Evolutionary conservation across 345 rosid genomes (phyloP).

Genomic region (Citrus inodora): DNA sequence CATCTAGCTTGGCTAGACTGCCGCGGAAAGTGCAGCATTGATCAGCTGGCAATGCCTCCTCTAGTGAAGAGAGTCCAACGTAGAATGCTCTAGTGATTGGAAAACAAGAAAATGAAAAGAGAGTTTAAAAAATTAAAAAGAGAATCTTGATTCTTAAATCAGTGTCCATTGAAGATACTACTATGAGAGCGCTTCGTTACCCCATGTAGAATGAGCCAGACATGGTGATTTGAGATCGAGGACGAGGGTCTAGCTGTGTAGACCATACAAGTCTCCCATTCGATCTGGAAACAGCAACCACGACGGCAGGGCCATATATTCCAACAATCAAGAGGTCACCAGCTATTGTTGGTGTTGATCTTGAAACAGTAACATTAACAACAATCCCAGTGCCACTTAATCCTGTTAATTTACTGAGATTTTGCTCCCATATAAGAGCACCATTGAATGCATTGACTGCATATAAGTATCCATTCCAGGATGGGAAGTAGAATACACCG

Average conservation of each 20-base stretch:
- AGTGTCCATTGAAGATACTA: too few relatives aligned
- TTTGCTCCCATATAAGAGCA: conserved; percentile 41
- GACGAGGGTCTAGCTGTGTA: conserved; percentile 31
- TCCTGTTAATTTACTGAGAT: conserved; percentile 36
- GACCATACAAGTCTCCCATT: conserved; percentile 39
- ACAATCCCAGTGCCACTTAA: conserved; percentile 22
- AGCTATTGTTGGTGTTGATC: conserved; percentile 45
- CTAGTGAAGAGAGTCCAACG: conserved; percentile 38
- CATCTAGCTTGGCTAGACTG: conserved; percentile 25
- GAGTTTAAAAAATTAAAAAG: neutral
- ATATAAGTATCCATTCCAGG: conserved; percentile 51
- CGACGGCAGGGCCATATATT: conserved; percentile 43
- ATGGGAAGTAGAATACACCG: conserved; percentile 43
- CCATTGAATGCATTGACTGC: conserved; percentile 49
- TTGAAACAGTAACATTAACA: conserved; percentile 30
- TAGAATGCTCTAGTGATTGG: conserved; percentile 12
- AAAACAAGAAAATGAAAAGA: neutral
- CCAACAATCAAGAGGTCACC: conserved; percentile 30
- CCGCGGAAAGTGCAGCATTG: conserved; percentile 46
- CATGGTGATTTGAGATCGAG: conserved; percentile 31
- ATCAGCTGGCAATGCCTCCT: conserved; percentile 23
- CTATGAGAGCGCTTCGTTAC: conserved; percentile 12
- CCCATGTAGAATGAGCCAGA: conserved; percentile 42
- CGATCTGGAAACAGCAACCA: conserved; percentile 31
- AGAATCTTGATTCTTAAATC: neutral